Evolutionary conservation across 1,284 basidiomycete species (phyloP), one percentile per base, ranked within the genome.

Genomic region (Melampsora medusae): DNA sequence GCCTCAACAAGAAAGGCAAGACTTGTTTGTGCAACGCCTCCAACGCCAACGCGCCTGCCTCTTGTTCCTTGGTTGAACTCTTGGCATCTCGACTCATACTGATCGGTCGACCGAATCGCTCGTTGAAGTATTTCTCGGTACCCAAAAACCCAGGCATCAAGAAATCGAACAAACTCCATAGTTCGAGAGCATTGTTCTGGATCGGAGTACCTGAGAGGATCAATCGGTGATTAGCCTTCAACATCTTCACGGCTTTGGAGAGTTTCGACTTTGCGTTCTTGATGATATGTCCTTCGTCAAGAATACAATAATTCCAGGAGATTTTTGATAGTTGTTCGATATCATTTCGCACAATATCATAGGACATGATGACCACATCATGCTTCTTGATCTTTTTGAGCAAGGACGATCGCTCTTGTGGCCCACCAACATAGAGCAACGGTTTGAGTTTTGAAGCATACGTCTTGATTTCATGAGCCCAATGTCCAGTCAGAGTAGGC

Each of bases 111-210:
- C 93, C 91, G 82, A 97, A 99, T 17, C 92, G 88, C 78, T 99
- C 94, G 80, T 94, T 97, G 86, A 99, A 99, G 4, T 89, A 90
- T n/a, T 90, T 85, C 83, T 99, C 97, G 6, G 90, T 93, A 31
- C 97, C 97, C 65, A 99, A 85, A 85, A 99, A 99, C 1, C 97
- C 97, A 25, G 97, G 97, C 97, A 99, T 99, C 79, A 99, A 85
- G 85, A 98, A 99, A 84, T 99, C 97, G 83, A 99, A 99, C 75
- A 99, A 85, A 84, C 92, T 97, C 97, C 97, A 99, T 2, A 99
- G 85, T 83, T 99, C 97, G 56, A 99, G 86, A 9, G 99, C 95
- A 81, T 99, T 99, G 84, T 99, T 99, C 85, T 99, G 97, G 77
- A 99, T 98, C 0, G 97, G 97, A 14, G 97, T 99, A 33, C 97